Evolutionary conservation across 202 grass and related monocot species (phyloP).

Genomic region (Brachypodium distachyon): DNA sequence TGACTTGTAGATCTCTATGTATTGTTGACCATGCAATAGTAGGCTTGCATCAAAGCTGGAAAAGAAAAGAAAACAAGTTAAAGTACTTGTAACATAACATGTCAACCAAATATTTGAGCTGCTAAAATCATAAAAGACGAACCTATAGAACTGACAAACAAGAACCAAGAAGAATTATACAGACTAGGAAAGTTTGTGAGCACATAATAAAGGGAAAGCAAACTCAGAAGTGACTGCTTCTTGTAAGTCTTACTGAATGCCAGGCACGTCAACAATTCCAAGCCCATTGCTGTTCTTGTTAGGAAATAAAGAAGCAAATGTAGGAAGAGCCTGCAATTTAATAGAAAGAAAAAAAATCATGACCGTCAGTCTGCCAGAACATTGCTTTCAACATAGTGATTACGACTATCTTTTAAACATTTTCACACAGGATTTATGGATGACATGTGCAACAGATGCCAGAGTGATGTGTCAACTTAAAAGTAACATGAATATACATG

Average conservation of each 20-base stretch:
- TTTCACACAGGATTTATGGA: background rate
- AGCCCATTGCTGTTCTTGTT: constrained; percentile 43
- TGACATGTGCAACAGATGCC: background rate
- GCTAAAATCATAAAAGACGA: background rate
- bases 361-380: background rate
- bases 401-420: background rate
- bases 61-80: constrained; percentile 2
- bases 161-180: background rate
- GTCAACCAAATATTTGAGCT: background rate
- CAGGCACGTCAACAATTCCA: constrained; percentile 61
- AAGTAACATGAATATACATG: background rate
- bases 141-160: background rate
- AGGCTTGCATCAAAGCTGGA: constrained; percentile 64
- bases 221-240: background rate
- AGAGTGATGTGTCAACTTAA: background rate
- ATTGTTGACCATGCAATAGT: constrained; percentile 91
- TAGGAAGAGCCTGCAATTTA: constrained; percentile 71
- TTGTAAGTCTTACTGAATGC: constrained; percentile 63
- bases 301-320: constrained; percentile 80
- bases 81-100: background rate
- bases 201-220: background rate
- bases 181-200: background rate
- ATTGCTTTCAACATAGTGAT: background rate
- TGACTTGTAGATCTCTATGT: constrained; percentile 73
- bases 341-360: constrained; percentile 2